Base-by-base conservation (phyloP, 176 grass and related monocot species). In the Alloteropsis semialata region DNA sequence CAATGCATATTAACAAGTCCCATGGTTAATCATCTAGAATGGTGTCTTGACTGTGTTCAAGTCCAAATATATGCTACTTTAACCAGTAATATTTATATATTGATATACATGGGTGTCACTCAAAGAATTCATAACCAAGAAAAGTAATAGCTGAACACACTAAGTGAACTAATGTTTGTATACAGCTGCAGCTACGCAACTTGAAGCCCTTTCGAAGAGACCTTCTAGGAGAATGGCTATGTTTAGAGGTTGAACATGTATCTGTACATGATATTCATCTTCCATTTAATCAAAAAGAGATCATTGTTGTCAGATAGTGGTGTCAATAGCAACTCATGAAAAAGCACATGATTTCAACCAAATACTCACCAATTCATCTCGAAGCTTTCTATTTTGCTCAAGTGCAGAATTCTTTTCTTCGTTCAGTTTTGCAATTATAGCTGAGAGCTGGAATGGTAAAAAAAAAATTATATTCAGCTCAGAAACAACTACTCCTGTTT, bases 341-440 rank as follows among this genome's bases (percentile, higher is more conserved):
- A 58, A 37, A 61, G 37, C 24, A 48, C 50, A 74, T 34, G 39
- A 51, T 68, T 68, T 65, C 13, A 84, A 77, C 34, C 13, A 62
- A 79, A 60, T 79, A 86, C 90, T 88, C 57, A 88, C 90, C 90
- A 92, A 74, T 41, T 92, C 86, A 2, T 48, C 79, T 56, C 3
- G 77, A 88, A 88, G 86, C 51, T 70, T 92, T 60, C 65, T 88
- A 58, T 88, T 92, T 82, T 92, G 51, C 61, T 88, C 82, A 34
- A 88, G 75, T 61, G 82, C 90, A 83, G 86, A 88, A 75, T 88
- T 81, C 53, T 54, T 92, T 82, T 86, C 90, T 69, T 92, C 74
- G 0, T 50, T 83, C 50, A 92, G 60, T 72, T 82, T 88, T 86
- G 74, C 58, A 75, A 92, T 74, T 41, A 88, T 56, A 69, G 82